Percentiles rank a stretch among this genome's conserved stretches.
phyloP scores from a whole-genome alignment of 352 stramenopile genomes.

The Halophytophthora polymorphica region DNA sequence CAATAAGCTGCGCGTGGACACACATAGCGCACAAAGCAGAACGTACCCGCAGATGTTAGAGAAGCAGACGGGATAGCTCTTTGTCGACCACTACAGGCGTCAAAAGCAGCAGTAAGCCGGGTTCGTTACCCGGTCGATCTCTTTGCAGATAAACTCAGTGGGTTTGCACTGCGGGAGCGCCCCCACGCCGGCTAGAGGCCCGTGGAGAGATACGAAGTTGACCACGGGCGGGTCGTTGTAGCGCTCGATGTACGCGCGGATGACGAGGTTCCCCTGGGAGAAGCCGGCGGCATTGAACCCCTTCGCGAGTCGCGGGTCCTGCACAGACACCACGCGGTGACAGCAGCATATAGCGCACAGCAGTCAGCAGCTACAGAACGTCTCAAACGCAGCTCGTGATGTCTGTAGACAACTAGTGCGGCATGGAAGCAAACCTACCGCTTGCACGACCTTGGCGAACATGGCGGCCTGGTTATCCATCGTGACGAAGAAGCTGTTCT shows the following conservation, averaged over 20 bases:
- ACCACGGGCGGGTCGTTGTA: slow-evolving; percentile 91
- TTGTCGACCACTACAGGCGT: not conserved
- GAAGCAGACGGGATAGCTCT: slow-evolving; percentile 1
- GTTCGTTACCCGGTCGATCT: slow-evolving; percentile 73
- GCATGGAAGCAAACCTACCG: slow-evolving; percentile 24
- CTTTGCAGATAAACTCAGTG: slow-evolving; percentile 80
- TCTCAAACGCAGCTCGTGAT: not conserved
- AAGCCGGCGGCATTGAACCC: slow-evolving; percentile 95
- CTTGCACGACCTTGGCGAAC: slow-evolving; percentile 83
- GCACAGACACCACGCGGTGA: not conserved
- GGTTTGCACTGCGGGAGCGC: slow-evolving; percentile 88
- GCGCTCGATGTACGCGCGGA: slow-evolving; percentile 92
- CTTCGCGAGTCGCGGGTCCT: slow-evolving; percentile 76
- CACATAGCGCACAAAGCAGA: slow-evolving; percentile 1
- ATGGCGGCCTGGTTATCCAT: slow-evolving; percentile 90
- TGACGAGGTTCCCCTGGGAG: slow-evolving; percentile 93
- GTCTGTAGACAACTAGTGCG: too few species aligned
- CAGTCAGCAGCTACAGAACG: slow-evolving; percentile 2
- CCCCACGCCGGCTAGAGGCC: slow-evolving; percentile 87
- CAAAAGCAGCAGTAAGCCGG: too few species aligned
- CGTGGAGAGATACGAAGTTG: slow-evolving; percentile 92
- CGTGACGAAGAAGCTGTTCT: slow-evolving; percentile 93
- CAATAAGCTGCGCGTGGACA: slow-evolving; percentile 64
- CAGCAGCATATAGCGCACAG: not conserved
- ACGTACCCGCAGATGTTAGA: not conserved